Percentiles rank a stretch among this genome's conserved stretches.
Conservation (phyloP, 2,329 filamentous ascomycete species). For the Apiospora malaysiana region DNA sequence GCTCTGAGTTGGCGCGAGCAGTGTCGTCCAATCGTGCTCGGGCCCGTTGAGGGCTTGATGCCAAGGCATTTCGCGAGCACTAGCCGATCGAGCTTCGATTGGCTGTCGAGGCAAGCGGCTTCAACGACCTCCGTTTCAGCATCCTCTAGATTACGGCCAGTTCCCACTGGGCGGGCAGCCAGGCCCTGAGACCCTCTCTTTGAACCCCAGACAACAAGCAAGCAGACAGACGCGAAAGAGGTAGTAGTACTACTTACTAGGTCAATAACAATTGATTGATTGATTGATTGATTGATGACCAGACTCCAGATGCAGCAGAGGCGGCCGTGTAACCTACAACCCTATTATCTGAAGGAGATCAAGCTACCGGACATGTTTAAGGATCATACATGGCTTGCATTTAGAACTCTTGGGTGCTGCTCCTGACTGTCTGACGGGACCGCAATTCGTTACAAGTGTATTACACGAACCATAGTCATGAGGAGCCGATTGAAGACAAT, state of each 20-base stretch:
- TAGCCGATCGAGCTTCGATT: conserved; percentile 33
- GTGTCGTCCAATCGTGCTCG: conserved; percentile 18
- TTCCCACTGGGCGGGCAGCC: conserved; percentile 19
- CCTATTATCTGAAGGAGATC: background rate
- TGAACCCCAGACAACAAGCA: background rate
- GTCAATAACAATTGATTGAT: no score
- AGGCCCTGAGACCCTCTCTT: no score
- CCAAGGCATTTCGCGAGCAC: conserved; percentile 33
- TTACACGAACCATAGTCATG: background rate
- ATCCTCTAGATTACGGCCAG: conserved; percentile 15
- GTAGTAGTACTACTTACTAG: no score
- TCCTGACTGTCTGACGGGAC: background rate
- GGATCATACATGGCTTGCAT: background rate
- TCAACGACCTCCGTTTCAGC: conserved; percentile 37
- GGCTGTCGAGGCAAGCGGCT: conserved; percentile 30
- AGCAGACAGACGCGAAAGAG: background rate
- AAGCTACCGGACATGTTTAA: background rate
- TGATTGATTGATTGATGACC: background rate
- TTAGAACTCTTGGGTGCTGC: background rate
- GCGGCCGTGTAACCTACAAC: background rate
- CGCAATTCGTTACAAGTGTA: background rate
- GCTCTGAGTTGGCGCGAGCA: conserved; percentile 15
- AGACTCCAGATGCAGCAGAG: background rate
- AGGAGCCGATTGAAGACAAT: background rate
- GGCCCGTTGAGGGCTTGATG: conserved; percentile 16